Evolutionary conservation across 2,329 filamentous ascomycete genomes (phyloP).

Genomic region (Paraphaeosphaeria sporulosa): DNA sequence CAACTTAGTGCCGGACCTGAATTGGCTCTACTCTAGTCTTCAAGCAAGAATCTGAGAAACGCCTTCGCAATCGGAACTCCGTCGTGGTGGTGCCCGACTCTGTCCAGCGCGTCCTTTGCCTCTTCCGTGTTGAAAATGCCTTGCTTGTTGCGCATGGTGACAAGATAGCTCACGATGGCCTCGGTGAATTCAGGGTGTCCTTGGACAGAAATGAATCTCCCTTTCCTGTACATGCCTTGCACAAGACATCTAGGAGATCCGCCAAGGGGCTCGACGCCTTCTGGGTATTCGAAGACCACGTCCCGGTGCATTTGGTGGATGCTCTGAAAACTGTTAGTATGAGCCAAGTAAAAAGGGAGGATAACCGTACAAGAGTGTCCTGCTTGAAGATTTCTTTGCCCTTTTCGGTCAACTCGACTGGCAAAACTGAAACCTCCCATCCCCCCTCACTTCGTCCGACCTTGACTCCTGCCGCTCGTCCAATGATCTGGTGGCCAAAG

Average conservation of each 20-base stretch:
- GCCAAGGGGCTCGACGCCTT: constrained; percentile 68
- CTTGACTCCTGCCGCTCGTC: constrained; percentile 71
- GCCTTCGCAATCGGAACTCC: constrained; percentile 76
- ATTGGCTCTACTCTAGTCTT: constrained; percentile 50
- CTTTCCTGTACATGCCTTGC: constrained; percentile 79
- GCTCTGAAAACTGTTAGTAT: constrained; percentile 53
- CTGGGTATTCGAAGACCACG: constrained; percentile 70
- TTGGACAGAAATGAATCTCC: constrained; percentile 77
- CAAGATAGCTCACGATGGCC: constrained; percentile 73
- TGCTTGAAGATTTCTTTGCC: constrained; percentile 76
- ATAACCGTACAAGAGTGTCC: constrained; percentile 63
- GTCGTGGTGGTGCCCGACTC: constrained; percentile 75
- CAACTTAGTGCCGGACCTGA: too few relatives aligned
- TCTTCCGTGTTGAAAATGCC: constrained; percentile 75
- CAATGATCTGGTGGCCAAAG: constrained; percentile 88
- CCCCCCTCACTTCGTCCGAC: constrained; percentile 73
- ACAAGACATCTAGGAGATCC: constrained; percentile 72
- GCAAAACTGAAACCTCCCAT: constrained; percentile 83
- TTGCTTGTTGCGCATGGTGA: constrained; percentile 67
- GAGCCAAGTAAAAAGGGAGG: not conserved
- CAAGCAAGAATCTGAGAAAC: constrained; percentile 79
- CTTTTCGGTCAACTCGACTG: constrained; percentile 70
- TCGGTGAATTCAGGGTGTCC: constrained; percentile 85
- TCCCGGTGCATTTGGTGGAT: constrained; percentile 91
- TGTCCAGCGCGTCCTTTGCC: constrained; percentile 72